Base-by-base conservation (phyloP, 768 basidiomycete genomes). In the Russula sp. region DNA sequence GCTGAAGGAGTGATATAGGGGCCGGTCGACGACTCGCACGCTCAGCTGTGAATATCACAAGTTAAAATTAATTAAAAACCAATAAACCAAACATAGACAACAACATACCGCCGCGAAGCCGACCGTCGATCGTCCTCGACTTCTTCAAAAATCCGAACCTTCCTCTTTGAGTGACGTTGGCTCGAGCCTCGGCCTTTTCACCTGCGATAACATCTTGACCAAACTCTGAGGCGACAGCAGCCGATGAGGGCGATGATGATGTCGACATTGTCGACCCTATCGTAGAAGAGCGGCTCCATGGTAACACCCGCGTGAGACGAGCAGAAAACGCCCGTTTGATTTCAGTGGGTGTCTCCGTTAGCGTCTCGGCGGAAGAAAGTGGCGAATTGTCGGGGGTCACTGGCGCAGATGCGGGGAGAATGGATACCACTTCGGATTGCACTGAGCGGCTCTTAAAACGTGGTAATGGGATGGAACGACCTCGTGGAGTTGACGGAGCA, bases 301-400 rank as follows among this genome's bases (percentile, higher is more conserved):
- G 57, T 8, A 59, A 50, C 6, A 40, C 40, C 16, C 64, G 59
- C 9, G 65, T 51, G 22, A 67, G 48, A 13, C 64, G 67, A 11
- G 53, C 28, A 30, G 65, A 59, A n/a, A 66, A 40, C 16, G 57
- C 26, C 6, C 38, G 55, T 6, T 62, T 67, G 2, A 57, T 51
- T 24, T 57, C 53, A n/a, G 49, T 20, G 14, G 52, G 57, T 16
- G 34, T 13, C 26, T 66, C 61, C 0, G 67, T 28, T 4, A 66
- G 61, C 3, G 67, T 67, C 34, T 62, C 61, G 1, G 65, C 61
- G 32, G 67, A 69, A 11, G 67, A 63, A 18, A 63, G 46, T 3
- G 67, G 62, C 1, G 67, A 69, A 4, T 26, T 9, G 8, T 55
- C 51, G 20, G 14, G 26, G 8, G n/a, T 20, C 18, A 51, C 22